Conservation (phyloP, 1,284 basidiomycete species). For the Termitomyces sp. region DNA sequence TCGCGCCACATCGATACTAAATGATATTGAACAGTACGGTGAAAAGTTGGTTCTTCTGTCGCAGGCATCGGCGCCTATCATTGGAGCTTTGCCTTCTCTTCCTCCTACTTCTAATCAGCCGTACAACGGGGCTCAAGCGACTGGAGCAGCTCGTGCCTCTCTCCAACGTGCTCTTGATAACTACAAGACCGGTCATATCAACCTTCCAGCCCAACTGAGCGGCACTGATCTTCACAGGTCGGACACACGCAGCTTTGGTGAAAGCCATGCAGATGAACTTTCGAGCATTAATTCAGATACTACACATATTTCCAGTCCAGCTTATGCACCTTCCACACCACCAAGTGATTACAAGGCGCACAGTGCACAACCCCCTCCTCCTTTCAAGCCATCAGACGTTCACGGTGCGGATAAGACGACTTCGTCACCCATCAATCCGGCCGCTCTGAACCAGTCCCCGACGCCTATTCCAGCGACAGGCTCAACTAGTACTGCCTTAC, state of each 20-base stretch:
- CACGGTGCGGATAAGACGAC: conserved; percentile 15
- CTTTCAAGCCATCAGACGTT: conserved; percentile 16
- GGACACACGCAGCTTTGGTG: conserved; percentile 75
- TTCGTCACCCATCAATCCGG: conserved; percentile 45
- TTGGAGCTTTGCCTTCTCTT: conserved; percentile 54
- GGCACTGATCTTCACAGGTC: conserved; percentile 57
- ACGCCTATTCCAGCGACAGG: conserved; percentile 41
- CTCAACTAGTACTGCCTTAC: conserved; percentile 23
- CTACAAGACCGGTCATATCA: conserved; percentile 62
- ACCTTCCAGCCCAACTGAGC: conserved; percentile 40
- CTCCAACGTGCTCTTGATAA: conserved; percentile 72
- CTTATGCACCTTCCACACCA: conserved; percentile 38
- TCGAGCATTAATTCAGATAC: conserved; percentile 43
- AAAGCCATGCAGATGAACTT: conserved; percentile 72
- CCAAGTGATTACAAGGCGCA: conserved; percentile 22
- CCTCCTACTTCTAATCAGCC: conserved; percentile 53
- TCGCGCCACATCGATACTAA: background rate
- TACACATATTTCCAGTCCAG: conserved; percentile 21
- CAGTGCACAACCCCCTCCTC: conserved; percentile 10
- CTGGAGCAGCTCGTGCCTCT: conserved; percentile 65
- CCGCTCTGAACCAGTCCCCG: conserved; percentile 52
- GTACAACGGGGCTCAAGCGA: conserved; percentile 57
- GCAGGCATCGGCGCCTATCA: conserved; percentile 59
- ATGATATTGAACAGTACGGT: conserved; percentile 50
- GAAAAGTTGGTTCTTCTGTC: conserved; percentile 72